Conservation (phyloP, 2,329 filamentous ascomycete species). For the Pseudogymnoascus verrucosus region DNA sequence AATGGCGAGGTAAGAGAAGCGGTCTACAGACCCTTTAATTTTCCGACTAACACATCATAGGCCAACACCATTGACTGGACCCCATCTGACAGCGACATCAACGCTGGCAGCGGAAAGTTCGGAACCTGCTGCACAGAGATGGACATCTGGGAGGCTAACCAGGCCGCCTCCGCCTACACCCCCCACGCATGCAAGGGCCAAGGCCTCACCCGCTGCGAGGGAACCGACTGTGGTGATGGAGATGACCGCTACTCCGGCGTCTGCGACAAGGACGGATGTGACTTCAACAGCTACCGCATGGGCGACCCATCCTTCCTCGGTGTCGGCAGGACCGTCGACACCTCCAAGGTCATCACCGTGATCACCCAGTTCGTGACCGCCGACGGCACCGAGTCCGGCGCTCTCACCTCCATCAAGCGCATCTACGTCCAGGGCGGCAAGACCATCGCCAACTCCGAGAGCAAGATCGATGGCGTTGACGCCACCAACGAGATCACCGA, state of each 20-base stretch:
- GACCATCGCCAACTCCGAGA: conserved; percentile 40
- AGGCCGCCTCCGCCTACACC: conserved; percentile 45
- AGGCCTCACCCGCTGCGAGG: conserved; percentile 36
- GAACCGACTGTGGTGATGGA: conserved; percentile 30
- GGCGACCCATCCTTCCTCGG: conserved; percentile 51
- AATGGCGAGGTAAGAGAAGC: conserved; percentile 33
- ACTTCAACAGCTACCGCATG: conserved; percentile 54
- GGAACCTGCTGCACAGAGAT: conserved; percentile 58
- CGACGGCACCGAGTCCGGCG: conserved; percentile 40
- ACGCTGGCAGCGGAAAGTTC: conserved; percentile 40
- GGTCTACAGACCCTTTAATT: conserved; percentile 20
- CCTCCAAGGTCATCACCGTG: conserved; percentile 45
- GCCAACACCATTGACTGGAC: conserved; percentile 43
- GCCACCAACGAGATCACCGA: conserved; percentile 44
- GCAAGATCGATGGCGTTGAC: conserved; percentile 35
- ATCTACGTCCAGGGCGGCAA: conserved; percentile 45
- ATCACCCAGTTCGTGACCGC: conserved; percentile 47
- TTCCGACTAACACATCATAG: conserved; percentile 24
- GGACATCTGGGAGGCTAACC: conserved; percentile 56
- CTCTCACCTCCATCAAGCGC: conserved; percentile 42
- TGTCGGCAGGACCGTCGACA: conserved; percentile 44
- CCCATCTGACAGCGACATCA: conserved; percentile 37
- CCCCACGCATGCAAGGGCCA: conserved; percentile 43
- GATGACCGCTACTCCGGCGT: conserved; percentile 43
- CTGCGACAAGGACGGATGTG: conserved; percentile 55